Evolutionary conservation across 2,329 filamentous ascomycete genomes (phyloP).

Genomic region (Arthrobotrys conoides): DNA sequence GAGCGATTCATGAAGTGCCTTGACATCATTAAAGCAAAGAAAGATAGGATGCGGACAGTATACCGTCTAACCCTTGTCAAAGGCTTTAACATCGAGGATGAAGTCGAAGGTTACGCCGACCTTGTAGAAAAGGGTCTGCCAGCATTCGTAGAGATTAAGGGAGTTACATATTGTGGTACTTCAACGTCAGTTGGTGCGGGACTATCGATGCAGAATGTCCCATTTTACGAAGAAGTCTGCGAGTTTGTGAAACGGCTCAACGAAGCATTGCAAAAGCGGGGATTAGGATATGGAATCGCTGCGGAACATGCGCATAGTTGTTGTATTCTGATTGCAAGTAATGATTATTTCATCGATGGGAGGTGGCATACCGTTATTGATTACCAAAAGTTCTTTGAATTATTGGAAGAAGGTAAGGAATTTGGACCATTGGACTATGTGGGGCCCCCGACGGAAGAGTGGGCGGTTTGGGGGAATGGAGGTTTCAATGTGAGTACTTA

Average conservation of each 20-base stretch:
- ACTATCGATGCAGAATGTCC: constrained; percentile 96
- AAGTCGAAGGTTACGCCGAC: constrained; percentile 89
- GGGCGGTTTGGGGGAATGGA: constrained; percentile 94
- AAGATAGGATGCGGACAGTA: constrained; percentile 89
- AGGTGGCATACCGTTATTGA: constrained; percentile 94
- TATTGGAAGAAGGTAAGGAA: constrained; percentile 80
- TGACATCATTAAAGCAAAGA: constrained; percentile 86
- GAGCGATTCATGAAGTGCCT: constrained; percentile 92
- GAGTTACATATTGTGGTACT: constrained; percentile 96
- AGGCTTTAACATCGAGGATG: constrained; percentile 96
- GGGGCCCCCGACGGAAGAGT: constrained; percentile 85
- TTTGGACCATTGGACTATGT: constrained; percentile 94
- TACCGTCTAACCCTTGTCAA: constrained; percentile 96
- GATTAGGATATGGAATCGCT: constrained; percentile 87
- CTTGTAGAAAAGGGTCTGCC: constrained; percentile 88
- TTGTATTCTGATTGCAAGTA: constrained; percentile 87
- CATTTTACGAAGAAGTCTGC: constrained; percentile 91
- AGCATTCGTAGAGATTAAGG: constrained; percentile 95
- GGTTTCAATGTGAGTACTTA: constrained; percentile 78
- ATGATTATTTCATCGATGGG: constrained; percentile 79
- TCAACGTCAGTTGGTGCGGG: constrained; percentile 86
- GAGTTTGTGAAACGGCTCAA: constrained; percentile 85
- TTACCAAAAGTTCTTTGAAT: constrained; percentile 87
- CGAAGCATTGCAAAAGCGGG: constrained; percentile 76
- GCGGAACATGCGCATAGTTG: constrained; percentile 97